phyloP scores from a whole-genome alignment of 129 eudicot genomes.

The Sambucus nigra region DNA sequence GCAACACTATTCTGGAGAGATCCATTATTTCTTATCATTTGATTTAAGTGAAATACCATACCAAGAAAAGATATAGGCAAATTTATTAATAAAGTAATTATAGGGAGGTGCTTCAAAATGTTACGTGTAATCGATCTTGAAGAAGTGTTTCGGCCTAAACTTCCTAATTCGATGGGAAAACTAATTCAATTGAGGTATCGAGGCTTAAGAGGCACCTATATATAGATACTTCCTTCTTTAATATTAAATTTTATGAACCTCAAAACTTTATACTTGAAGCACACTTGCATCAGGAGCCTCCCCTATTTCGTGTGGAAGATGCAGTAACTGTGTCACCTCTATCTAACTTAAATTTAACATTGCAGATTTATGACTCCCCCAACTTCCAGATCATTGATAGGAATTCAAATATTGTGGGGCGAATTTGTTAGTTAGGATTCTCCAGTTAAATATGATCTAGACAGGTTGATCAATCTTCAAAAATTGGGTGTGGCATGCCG shows the following conservation, averaged over 20 bases:
- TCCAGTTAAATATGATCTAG: slow-evolving; percentile 1
- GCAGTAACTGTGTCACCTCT: slow-evolving; percentile 11
- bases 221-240: slow-evolving; percentile 8
- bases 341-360: slow-evolving; percentile 12
- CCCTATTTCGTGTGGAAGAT: slow-evolving; percentile 11
- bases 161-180: slow-evolving; percentile 2
- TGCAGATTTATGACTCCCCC: slow-evolving; percentile 8
- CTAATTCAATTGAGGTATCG: slow-evolving; percentile 13
- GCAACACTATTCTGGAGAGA: not conserved
- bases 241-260: slow-evolving; percentile 11
- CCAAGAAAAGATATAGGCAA: slow-evolving; percentile 15
- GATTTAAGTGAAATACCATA: slow-evolving; percentile 9
- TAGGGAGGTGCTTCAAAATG: not conserved
- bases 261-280: slow-evolving; percentile 13
- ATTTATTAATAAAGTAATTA: slow-evolving; percentile 8
- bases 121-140: slow-evolving; percentile 15
- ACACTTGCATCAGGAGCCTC: slow-evolving; percentile 16
- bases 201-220: slow-evolving; percentile 14
- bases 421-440: slow-evolving; percentile 14
- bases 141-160: slow-evolving; percentile 9
- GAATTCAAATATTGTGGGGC: slow-evolving; percentile 17
- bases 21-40: slow-evolving; percentile 14
- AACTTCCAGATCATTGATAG: not conserved
- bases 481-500: slow-evolving; percentile 13
- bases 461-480: slow-evolving; percentile 8